phyloP scores from a whole-genome alignment of 2,329 filamentous ascomycete genomes.

The Seiridium cupressi region DNA sequence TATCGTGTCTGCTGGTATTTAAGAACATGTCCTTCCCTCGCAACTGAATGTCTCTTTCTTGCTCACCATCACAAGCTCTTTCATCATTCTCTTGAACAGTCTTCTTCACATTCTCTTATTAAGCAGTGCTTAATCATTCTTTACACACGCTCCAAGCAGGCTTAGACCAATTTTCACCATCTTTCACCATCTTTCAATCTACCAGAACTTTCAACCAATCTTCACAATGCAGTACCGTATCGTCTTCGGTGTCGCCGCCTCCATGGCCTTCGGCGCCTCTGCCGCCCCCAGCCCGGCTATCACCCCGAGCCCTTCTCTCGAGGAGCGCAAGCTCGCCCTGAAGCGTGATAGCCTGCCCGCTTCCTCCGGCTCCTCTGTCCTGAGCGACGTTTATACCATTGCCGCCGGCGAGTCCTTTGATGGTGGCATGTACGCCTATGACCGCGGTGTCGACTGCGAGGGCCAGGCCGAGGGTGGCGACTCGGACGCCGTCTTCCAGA shows the following conservation, averaged over 20 bases:
- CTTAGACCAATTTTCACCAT: not conserved
- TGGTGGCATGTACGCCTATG: slow-evolving; percentile 44
- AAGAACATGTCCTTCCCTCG: not conserved
- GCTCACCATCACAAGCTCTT: not conserved
- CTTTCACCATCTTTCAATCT: not conserved
- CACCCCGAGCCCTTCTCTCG: not conserved
- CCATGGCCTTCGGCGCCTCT: slow-evolving; percentile 12
- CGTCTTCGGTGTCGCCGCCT: slow-evolving; percentile 13
- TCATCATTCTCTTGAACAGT: not conserved
- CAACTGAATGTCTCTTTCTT: not conserved
- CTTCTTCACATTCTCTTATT: slow-evolving; percentile 5
- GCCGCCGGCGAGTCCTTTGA: slow-evolving; percentile 32
- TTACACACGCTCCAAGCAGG: slow-evolving; percentile 5
- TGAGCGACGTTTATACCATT: slow-evolving; percentile 13
- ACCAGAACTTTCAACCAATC: not conserved
- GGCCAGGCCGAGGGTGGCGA: slow-evolving; percentile 43
- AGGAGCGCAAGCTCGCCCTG: not conserved
- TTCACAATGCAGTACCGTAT: slow-evolving; percentile 22
- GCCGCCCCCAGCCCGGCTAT: not conserved
- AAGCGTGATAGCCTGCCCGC: slow-evolving; percentile 4
- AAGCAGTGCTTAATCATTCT: slow-evolving; percentile 8
- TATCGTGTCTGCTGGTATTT: not conserved
- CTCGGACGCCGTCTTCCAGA: slow-evolving; percentile 29
- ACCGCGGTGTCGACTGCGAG: slow-evolving; percentile 40
- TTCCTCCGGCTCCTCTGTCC: slow-evolving; percentile 3